phyloP scores from a whole-genome alignment of 768 basidiomycete species.

The Tylopilus vinaceipallidus region DNA sequence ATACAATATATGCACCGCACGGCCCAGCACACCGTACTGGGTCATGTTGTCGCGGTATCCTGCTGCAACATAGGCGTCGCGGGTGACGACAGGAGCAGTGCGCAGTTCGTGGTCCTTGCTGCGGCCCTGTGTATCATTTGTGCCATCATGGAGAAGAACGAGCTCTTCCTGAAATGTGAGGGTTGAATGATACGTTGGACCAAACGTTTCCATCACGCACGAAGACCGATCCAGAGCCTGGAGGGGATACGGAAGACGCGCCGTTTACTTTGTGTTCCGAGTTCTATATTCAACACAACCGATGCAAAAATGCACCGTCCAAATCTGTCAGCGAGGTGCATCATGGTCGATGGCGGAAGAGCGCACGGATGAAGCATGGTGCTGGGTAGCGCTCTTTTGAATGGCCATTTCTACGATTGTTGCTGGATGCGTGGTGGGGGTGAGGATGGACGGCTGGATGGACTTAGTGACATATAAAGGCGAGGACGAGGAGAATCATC shows the following conservation, averaged over 20 bases:
- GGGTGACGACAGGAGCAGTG: slow-evolving; percentile 53
- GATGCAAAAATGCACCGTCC: neutral
- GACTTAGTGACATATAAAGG: slow-evolving; percentile 10
- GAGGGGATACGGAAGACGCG: neutral
- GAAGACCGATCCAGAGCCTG: slow-evolving; percentile 16
- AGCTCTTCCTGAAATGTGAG: slow-evolving; percentile 28
- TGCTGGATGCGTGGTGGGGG: neutral
- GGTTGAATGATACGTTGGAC: neutral
- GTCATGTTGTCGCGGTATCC: slow-evolving; percentile 34
- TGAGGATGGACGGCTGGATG: slow-evolving; percentile 8
- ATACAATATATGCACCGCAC: slow-evolving; percentile 45
- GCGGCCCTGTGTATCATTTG: slow-evolving; percentile 17
- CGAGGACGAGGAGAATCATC: slow-evolving; percentile 3
- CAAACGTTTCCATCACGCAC: slow-evolving; percentile 17
- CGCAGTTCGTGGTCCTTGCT: slow-evolving; percentile 33
- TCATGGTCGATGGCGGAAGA: neutral
- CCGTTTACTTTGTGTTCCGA: slow-evolving; percentile 1
- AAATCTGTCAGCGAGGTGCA: neutral
- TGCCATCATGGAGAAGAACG: slow-evolving; percentile 28
- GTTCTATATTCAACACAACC: slow-evolving; percentile 8
- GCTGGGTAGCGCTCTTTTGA: slow-evolving; percentile 4
- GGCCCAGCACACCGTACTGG: slow-evolving; percentile 67
- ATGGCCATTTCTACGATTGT: slow-evolving; percentile 15
- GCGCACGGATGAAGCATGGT: slow-evolving; percentile 8
- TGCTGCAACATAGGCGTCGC: slow-evolving; percentile 43